Conservation (phyloP, 1,139 yeast genomes). For the Saccharomyces pastorianus region DNA sequence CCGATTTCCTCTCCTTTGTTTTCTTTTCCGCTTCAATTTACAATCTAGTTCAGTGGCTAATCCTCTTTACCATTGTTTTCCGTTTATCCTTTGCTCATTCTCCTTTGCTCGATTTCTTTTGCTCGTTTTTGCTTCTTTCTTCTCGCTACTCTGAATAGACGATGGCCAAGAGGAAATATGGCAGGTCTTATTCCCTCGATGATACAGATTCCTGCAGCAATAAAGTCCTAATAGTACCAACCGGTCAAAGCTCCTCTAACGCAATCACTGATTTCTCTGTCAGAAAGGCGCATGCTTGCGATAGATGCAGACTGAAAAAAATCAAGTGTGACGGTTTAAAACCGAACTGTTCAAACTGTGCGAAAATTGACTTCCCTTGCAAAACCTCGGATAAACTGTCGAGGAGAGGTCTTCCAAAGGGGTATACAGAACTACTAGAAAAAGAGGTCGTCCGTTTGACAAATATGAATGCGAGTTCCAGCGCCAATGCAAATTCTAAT, state of each 20-base stretch:
- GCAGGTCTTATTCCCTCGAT: conserved; percentile 1
- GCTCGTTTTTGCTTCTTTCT: background rate
- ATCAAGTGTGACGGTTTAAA: conserved; percentile 67
- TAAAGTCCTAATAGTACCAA: background rate
- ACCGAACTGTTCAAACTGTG: conserved; percentile 60
- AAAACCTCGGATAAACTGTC: conserved; percentile 65
- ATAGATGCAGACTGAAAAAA: conserved; percentile 67
- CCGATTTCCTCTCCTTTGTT: background rate
- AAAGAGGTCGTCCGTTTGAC: conserved; percentile 52
- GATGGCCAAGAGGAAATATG: background rate
- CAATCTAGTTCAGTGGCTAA: background rate
- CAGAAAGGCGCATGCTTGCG: conserved; percentile 62
- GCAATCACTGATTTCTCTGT: background rate
- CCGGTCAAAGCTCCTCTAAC: background rate
- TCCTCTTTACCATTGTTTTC: background rate
- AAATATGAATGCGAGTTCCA: conserved; percentile 2
- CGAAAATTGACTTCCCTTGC: conserved; percentile 56
- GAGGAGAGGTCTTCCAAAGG: conserved; percentile 66
- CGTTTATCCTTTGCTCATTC: background rate
- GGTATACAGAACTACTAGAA: conserved; percentile 69
- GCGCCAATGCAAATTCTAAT: background rate
- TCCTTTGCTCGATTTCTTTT: background rate
- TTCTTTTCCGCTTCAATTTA: background rate
- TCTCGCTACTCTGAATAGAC: background rate
- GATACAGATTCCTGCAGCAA: background rate